Conservation (phyloP, 2,329 filamentous ascomycete genomes). For the Colletotrichum siamense region DNA sequence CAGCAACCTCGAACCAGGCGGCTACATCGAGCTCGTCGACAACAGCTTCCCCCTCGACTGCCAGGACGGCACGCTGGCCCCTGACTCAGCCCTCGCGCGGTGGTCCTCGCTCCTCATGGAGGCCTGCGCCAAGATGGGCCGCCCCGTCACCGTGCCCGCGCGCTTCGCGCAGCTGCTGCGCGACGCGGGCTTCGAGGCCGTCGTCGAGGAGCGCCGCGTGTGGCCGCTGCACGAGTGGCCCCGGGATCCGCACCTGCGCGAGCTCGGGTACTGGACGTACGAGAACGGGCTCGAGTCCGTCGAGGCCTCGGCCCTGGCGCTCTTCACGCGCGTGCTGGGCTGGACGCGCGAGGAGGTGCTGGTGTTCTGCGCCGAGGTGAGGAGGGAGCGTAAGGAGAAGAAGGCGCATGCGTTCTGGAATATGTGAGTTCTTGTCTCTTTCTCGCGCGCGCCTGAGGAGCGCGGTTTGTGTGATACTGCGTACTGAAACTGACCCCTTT, state of each 20-base stretch:
- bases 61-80: conserved; percentile 34
- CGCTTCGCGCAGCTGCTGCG: conserved; percentile 28
- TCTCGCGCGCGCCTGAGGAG: no score
- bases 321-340: conserved; percentile 36
- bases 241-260: no score
- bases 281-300: conserved; percentile 25
- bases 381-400: conserved; percentile 32
- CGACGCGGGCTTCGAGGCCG: conserved; percentile 38
- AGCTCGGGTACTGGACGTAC: no score
- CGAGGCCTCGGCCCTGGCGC: conserved; percentile 32
- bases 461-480: no score
- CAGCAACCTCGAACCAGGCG: conserved; percentile 36
- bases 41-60: conserved; percentile 29
- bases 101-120: conserved; percentile 36
- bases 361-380: conserved; percentile 31
- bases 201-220: conserved; percentile 32
- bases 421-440: no score
- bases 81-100: conserved; percentile 29
- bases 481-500: no score
- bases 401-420: conserved; percentile 33
- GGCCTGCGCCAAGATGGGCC: conserved; percentile 31
- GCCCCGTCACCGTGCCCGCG: conserved; percentile 30
- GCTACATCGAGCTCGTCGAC: conserved; percentile 38
- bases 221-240: conserved; percentile 42
- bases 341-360: conserved; percentile 34